Percentiles rank a stretch among this genome's conserved stretches.
Conservation (phyloP, 2,329 filamentous ascomycete genomes). For the Colletotrichum sp. region DNA sequence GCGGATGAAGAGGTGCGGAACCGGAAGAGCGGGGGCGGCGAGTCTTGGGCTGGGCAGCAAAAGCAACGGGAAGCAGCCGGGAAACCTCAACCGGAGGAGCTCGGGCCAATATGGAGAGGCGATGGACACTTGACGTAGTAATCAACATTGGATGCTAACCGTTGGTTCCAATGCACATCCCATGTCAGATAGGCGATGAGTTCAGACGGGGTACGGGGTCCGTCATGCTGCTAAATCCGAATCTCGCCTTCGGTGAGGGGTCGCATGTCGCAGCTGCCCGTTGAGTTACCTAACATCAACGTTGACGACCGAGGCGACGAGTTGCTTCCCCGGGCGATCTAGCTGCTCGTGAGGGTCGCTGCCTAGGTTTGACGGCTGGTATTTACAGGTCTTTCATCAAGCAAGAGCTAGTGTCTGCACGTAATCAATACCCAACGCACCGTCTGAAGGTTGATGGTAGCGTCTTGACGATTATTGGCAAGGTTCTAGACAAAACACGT, state of each 20-base stretch:
- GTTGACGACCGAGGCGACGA: neutral
- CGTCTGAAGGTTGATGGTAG: neutral
- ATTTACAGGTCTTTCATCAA: neutral
- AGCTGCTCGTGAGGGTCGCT: neutral
- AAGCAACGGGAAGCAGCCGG: neutral
- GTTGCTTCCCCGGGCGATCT: neutral
- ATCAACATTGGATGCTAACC: neutral
- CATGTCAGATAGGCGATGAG: neutral
- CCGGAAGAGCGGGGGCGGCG: neutral
- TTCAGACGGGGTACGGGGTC: neutral
- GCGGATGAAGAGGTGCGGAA: neutral
- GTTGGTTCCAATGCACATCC: neutral
- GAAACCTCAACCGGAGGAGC: constrained; percentile 6
- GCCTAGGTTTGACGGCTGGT: neutral
- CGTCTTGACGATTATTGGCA: neutral
- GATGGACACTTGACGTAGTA: neutral
- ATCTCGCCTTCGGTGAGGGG: neutral
- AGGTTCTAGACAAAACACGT: neutral
- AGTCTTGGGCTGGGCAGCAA: neutral
- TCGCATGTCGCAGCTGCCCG: neutral
- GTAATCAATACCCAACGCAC: neutral
- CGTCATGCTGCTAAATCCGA: neutral
- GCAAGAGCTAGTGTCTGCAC: neutral
- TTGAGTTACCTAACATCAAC: neutral
- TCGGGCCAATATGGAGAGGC: neutral